A percentile compares a stretch with the other conserved stretches of the same genome.
phyloP scores from a whole-genome alignment of 228 moss, liverwort and hornwort species.

The Sphagnum magellanicum region DNA sequence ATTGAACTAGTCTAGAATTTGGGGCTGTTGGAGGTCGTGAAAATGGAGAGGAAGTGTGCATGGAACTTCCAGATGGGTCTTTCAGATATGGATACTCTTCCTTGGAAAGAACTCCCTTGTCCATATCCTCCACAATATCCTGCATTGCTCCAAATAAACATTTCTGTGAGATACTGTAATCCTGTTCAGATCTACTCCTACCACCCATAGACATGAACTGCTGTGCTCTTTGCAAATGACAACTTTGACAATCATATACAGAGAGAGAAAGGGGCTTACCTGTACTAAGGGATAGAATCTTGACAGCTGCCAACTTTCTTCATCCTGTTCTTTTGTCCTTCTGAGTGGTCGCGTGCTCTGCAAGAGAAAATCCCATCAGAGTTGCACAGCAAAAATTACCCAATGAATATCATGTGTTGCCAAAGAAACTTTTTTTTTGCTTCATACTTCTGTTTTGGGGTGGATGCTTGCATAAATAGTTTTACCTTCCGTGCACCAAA shows the following conservation, averaged over 20 bases:
- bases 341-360: conserved; percentile 55
- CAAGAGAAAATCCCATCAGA: neutral
- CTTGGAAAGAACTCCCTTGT: conserved; percentile 62
- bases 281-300: conserved; percentile 89
- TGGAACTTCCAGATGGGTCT: conserved; percentile 20
- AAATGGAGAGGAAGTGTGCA: conserved; percentile 5
- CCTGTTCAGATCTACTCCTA: no score
- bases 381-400: neutral
- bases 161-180: no score
- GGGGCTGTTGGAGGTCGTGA: conserved; percentile 8
- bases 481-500: conserved; percentile 69
- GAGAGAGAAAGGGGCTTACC: conserved; percentile 19
- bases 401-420: neutral
- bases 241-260: no score
- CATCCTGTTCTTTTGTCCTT: conserved; percentile 80
- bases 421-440: neutral
- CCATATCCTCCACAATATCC: conserved; percentile 78
- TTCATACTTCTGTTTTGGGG: neutral
- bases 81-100: conserved; percentile 68
- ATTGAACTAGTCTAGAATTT: conserved; percentile 22
- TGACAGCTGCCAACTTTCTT: conserved; percentile 79
- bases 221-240: no score
- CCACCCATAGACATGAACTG: no score
- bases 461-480: neutral
- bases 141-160: conserved; percentile 17